Base-by-base conservation (phyloP, 306 rosid species). In the Citrullus mucosospermus region DNA sequence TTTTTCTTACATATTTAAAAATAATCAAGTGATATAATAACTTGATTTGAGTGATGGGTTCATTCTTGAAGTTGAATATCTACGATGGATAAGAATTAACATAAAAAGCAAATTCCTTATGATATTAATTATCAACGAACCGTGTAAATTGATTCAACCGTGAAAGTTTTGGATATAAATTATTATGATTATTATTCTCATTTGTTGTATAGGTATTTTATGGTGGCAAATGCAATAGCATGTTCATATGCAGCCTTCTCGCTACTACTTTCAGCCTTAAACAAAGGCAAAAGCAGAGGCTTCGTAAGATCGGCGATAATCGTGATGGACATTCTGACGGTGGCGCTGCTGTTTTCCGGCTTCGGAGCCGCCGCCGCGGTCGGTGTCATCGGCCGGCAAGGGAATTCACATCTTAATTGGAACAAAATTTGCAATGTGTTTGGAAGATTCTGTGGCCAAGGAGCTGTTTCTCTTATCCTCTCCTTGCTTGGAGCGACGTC, bases 361-460 rank as follows among this genome's bases (percentile, higher is more conserved):
- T 44, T 70, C 20, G 76, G 76, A 22, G 76, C 76, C 1, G 76
- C 76, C 13, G 76, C 76, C 11, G 38, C 56, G 20, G 76, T 70
- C 20, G 76, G 76, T 2, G 39, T 7, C 3, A 32, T 75, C 46
- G 78, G 78, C 6, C 7, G 11, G 48, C 25, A 17, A 32, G 78
- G 78, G 65, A 75, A 75, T n/a, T 75, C 78, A 11, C 78, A 75
- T 50, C 28, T 75, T 17, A 30, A n/a, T 9, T 75, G 78, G 78
- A 75, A 75, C 50, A 75, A 75, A 75, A 38, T 75, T 2, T 75
- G 78, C 28, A 55, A 75, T 32, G 78, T 51, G 0, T 75, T 75
- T 32, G 78, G 50, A 51, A 32, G 63, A 39, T 75, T 75, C 48
- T 75, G 78, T 58, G 32, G 56, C 18, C 78, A 75, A 75, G 78